Evolutionary conservation across 2,329 filamentous ascomycete species (phyloP), one percentile per base, ranked within the genome.

Genomic region (Epichloe scottii): DNA sequence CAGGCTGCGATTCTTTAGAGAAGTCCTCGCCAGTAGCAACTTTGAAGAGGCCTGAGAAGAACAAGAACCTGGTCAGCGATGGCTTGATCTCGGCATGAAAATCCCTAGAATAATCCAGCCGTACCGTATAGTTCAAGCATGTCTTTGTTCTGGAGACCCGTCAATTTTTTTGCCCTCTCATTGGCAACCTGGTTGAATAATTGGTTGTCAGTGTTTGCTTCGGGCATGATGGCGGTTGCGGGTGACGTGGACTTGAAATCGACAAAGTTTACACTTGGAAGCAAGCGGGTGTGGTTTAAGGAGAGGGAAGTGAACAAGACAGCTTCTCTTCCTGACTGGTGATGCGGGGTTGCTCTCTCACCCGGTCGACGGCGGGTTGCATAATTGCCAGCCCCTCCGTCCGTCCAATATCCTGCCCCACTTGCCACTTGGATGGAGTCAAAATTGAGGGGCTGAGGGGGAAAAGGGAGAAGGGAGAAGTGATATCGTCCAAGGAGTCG

Each of bases 91-190:
- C 15, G 15, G 41, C 6, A 15, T 26, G 19, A 12, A 41, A 21
- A 23, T 11, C 21, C 10, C 12, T 39, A 8, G n/a, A n/a, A 8
- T 15, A 0, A 11, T 21, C 4, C 43, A 23, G 12, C 8, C 47
- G n/a, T 49, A 49, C 47, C 47, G 26, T 49, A 49, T 14, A 49
- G 26, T 17, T 49, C 3, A 6, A 49, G 47, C 47, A 41, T n/a
- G 3, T 19, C 10, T 12, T 49, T 38, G 4, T 17, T 34, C 26
- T 21, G n/a, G 38, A 49, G 47, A 23, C 33, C 47, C 5, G 40
- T 49, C 38, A 49, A n/a, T 10, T 37, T 38, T 3, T 23, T n/a
- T 3, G 47, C 47, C 42, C 47, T 17, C n/a, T 17, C 23, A 26
- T 49, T 49, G 38, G 47, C 39, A 26, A 38, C 47, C 15, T 40